Conservation (phyloP, 1,284 basidiomycete species). For the Lignosus rhinocerotis region DNA sequence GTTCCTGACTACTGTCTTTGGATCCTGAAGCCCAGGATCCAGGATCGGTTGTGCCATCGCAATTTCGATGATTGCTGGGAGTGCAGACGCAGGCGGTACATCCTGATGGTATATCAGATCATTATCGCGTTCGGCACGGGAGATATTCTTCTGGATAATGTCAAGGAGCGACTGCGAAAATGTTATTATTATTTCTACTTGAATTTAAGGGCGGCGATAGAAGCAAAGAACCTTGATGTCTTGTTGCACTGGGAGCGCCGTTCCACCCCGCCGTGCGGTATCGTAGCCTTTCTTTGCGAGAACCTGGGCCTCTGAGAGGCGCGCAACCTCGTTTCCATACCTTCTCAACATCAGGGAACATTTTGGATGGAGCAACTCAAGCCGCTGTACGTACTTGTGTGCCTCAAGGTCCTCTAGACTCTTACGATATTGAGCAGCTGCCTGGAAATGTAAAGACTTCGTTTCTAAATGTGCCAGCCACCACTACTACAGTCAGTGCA, state of each 20-base stretch:
- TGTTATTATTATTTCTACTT: not conserved
- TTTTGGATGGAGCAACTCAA: not conserved
- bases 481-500: constrained; percentile 44
- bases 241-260: constrained; percentile 62
- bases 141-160: constrained; percentile 68
- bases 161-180: constrained; percentile 57
- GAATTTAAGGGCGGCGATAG: not conserved
- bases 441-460: constrained; percentile 86
- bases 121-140: constrained; percentile 88
- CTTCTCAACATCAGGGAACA: constrained; percentile 38
- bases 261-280: constrained; percentile 62
- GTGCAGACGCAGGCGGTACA: constrained; percentile 72
- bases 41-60: constrained; percentile 69
- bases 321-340: constrained; percentile 84
- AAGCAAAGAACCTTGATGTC: constrained; percentile 69
- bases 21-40: constrained; percentile 66
- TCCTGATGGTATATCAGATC: constrained; percentile 95
- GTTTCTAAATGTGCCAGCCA: constrained; percentile 85
- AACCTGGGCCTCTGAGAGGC: constrained; percentile 67
- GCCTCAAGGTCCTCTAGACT: constrained; percentile 90
- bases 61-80: constrained; percentile 68
- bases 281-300: constrained; percentile 77
- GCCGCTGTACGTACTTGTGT: constrained; percentile 52
- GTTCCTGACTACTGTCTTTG: constrained; percentile 47
- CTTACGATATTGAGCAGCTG: constrained; percentile 89